Conservation (phyloP, 2,329 filamentous ascomycete genomes). For the Bisporella sp. region DNA sequence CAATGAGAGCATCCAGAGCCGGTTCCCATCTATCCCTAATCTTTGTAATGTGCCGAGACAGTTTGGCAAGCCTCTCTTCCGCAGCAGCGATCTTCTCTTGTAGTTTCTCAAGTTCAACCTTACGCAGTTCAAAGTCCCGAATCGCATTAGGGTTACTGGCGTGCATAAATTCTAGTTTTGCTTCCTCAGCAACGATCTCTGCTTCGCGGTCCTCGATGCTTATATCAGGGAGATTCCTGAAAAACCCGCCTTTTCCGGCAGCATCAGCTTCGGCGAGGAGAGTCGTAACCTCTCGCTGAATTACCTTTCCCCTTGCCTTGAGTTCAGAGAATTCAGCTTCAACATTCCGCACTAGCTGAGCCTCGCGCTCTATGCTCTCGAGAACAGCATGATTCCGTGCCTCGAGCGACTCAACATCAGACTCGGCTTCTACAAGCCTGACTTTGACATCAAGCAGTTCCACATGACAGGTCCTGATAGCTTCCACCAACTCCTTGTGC, state of each 20-base stretch:
- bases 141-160: constrained; percentile 70
- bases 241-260: constrained; percentile 32
- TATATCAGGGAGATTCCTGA: constrained; percentile 34
- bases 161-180: constrained; percentile 73
- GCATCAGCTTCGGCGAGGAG: constrained; percentile 29
- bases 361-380: constrained; percentile 40
- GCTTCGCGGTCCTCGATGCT: constrained; percentile 58
- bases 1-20: constrained; percentile 67
- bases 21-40: constrained; percentile 77
- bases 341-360: constrained; percentile 32
- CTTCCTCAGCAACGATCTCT: constrained; percentile 67
- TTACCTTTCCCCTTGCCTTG: constrained; percentile 31
- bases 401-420: constrained; percentile 66
- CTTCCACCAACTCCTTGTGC: constrained; percentile 53
- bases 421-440: constrained; percentile 70
- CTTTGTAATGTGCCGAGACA: constrained; percentile 52
- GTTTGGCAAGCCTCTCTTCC: constrained; percentile 45
- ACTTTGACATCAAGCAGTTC: constrained; percentile 64
- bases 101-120: constrained; percentile 61
- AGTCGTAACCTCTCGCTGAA: constrained; percentile 32
- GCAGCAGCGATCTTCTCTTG: constrained; percentile 50
- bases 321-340: constrained; percentile 33
- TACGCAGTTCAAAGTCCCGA: constrained; percentile 68
- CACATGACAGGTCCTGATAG: constrained; percentile 54
- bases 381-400: constrained; percentile 56